Evolutionary conservation across 768 basidiomycete genomes (phyloP), one percentile per base, ranked within the genome.

Genomic region (Suillus variegatus): DNA sequence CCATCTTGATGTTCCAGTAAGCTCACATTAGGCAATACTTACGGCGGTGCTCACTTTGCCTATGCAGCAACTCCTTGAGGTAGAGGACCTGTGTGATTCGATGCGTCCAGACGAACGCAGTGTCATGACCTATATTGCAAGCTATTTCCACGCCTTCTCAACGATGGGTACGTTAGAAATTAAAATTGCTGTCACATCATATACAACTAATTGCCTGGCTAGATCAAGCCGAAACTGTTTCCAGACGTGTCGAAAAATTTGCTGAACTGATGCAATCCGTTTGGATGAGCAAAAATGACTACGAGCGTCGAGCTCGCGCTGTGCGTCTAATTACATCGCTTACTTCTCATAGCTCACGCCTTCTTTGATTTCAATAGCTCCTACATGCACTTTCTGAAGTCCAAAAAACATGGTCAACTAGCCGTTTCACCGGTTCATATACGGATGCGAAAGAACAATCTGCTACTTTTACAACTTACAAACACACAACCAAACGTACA

Each of bases 51-150:
- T 60, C n/a, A 55, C 43, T 16, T 32, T 47, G 12, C 60, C 28
- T 47, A 52, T 57, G 36, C 64, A 97, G 94, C 94, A 93, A 90
- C 81, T 99, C 5, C 85, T 99, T 22, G 97, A 99, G 83, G 97
- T 99, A 0, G 91, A 94, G 63, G 97, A 99, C 81, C 77, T 99
- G 38, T 96, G 94, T 69, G 94, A 95, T 72, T 86, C 89, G 0
- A 81, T 81, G n/a, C 86, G 85, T 56, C 97, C 97, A 0, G 97
- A 99, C 75, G 97, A 99, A 78, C 89, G 95, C 44, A 94, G 92
- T 76, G 93, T 98, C 13, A 98, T 98, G 94, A 98, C 95, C 6
- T 99, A 98, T 70, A 91, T 99, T 55, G 97, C 97, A 41, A 93
- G 93, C 71, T 99, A 85, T 79, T 99, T 99, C 83, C 97, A 99